A percentile compares a stretch with the other conserved stretches of the same genome.
These are phyloP conservation scores for Prunus kanzakura DNA, from an alignment of 306 rosid genomes.

Conservation along the genomic window DNA sequence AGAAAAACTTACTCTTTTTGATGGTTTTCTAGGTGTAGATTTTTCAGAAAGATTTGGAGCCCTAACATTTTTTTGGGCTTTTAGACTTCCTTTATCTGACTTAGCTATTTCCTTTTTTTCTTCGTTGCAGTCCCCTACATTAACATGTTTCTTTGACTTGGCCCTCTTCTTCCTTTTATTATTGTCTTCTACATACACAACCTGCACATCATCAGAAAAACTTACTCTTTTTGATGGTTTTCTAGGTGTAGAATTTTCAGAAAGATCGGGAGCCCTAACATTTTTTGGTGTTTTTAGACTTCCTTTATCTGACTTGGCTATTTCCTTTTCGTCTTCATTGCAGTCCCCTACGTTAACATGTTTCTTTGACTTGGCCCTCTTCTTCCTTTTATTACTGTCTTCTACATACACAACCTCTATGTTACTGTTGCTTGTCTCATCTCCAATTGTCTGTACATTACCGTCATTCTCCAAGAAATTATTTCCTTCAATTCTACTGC, in stretches of 20 bases:
- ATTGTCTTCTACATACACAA: conserved; percentile 13
- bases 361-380: conserved; percentile 16
- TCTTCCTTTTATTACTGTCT: conserved; percentile 1
- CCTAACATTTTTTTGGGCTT: conserved; percentile 4
- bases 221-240: conserved; percentile 45
- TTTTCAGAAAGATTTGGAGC: conserved; percentile 1
- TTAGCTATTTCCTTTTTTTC: neutral
- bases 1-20: conserved; percentile 55
- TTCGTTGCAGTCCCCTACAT: neutral
- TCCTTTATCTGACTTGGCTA: conserved; percentile 1
- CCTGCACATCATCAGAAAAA: conserved; percentile 58
- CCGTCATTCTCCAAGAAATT: neutral
- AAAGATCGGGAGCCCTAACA: neutral
- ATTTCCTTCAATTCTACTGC: neutral
- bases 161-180: conserved; percentile 13
- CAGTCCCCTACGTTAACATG: neutral
- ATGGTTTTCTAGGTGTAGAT: conserved; percentile 17
- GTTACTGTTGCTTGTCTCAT: neutral
- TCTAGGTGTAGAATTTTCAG: conserved; percentile 15
- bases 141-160: conserved; percentile 12
- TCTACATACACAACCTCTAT: conserved; percentile 1
- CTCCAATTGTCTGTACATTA: neutral
- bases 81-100: conserved; percentile 9
- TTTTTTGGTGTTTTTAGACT: conserved; percentile 9
- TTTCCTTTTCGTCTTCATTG: neutral